Base-by-base conservation (phyloP, 2,329 filamentous ascomycete species). In the Parastagonospora nodorum region DNA sequence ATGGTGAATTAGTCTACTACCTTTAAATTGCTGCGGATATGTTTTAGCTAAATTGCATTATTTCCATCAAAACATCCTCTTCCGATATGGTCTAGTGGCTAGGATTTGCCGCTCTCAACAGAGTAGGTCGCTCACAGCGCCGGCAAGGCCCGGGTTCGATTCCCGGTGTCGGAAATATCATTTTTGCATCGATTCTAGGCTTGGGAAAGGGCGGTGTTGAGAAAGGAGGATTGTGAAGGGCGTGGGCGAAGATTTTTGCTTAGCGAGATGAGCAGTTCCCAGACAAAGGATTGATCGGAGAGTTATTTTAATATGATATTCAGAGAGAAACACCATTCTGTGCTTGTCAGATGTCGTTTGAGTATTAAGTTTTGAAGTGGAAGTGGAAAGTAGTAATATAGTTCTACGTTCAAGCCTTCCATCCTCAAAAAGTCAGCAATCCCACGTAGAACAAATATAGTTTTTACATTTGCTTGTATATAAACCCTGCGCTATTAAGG, bases 101-200 rank as follows among this genome's bases (percentile, higher is more conserved):
- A 69, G 66, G 66, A 69, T 69, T 67, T 67, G 64, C 58, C 66
- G 66, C 66, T 69, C 66, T 69, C 65, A 69, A 56, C 47, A 61
- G 59, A 61, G 57, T 57, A 56, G 38, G 35, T 53, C 55, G 52
- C 63, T 63, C 10, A 35, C 38, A 51, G 65, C 60, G 64, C 66
- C 66, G 66, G 60, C 66, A 68, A 68, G 66, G 66, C 66, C 66
- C 64, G 66, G 64, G 66, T 68, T 66, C 66, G 58, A 68, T 69
- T 69, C 66, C 64, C 64, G 60, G 66, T 64, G 62, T 66, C 64
- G 64, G 64, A 68, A 68, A n/a, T 42, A 0, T n/a, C 33, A 44
- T 55, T 45, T 56, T 57, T 58, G 51, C 10, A 8, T 15, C 28
- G 19, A 15, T 32, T 14, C 15, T 42, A 27, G 15, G 24, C 38